A percentile compares a stretch with the other conserved stretches of the same genome.
Evolutionary conservation across 805 yeast genomes (phyloP).

Genomic region (Kurtzmaniella cleridarum): DNA sequence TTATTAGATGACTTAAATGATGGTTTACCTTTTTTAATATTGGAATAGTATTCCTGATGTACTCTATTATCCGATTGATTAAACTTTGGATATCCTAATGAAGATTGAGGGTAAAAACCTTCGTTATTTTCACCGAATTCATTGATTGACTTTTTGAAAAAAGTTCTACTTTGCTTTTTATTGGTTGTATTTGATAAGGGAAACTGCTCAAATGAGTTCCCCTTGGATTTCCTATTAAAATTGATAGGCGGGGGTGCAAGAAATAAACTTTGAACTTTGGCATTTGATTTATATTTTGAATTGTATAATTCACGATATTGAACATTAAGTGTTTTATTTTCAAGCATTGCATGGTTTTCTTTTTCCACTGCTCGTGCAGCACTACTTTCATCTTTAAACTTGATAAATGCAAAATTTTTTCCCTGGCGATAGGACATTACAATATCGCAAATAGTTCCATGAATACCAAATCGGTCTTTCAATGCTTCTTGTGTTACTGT

Average conservation of each 20-base stretch:
- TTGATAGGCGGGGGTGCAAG: conserved; percentile 84
- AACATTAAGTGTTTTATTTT: conserved; percentile 75
- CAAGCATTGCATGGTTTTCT: conserved; percentile 75
- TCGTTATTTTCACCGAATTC: conserved; percentile 1
- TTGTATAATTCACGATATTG: conserved; percentile 62
- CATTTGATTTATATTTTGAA: conserved; percentile 1
- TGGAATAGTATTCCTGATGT: not conserved
- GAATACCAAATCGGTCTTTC: conserved; percentile 52
- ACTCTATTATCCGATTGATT: not conserved
- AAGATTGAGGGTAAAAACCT: conserved; percentile 2
- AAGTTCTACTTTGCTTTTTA: conserved; percentile 12
- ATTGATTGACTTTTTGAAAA: conserved; percentile 1
- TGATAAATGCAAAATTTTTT: conserved; percentile 67
- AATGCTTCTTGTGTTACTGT: conserved; percentile 52
- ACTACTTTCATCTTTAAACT: conserved; percentile 56
- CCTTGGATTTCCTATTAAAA: conserved; percentile 18
- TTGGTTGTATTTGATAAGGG: conserved; percentile 32
- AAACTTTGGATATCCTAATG: conserved; percentile 2
- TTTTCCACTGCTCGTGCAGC: conserved; percentile 86
- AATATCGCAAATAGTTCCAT: conserved; percentile 60
- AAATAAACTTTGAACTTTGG: conserved; percentile 24
- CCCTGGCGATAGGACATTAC: conserved; percentile 47
- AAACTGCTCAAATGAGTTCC: not conserved
- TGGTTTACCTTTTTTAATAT: too few species aligned
- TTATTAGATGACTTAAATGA: too few species aligned